A percentile compares a stretch with the other conserved stretches of the same genome.
Evolutionary conservation across 2,329 filamentous ascomycete genomes (phyloP).

Genomic region (Raffaelea arxii): DNA sequence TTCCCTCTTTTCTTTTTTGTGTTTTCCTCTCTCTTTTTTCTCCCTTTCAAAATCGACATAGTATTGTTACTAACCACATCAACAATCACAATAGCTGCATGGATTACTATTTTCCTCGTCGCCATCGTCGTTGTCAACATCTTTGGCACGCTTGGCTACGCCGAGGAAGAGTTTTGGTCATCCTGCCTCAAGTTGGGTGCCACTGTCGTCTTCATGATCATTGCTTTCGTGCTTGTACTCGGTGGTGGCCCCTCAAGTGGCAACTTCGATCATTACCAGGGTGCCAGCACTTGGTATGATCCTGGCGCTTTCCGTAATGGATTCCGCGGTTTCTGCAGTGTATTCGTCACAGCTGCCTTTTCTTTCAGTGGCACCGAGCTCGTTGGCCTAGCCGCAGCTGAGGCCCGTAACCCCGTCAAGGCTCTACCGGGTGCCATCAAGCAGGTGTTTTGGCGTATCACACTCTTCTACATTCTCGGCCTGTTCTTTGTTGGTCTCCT

Average conservation of each 20-base stretch:
- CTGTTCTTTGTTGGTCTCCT: slow-evolving; percentile 43
- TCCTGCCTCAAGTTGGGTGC: slow-evolving; percentile 47
- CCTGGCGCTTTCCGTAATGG: slow-evolving; percentile 57
- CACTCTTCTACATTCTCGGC: slow-evolving; percentile 43
- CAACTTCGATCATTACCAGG: slow-evolving; percentile 34
- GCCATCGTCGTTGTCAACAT: slow-evolving; percentile 43
- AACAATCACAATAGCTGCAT: slow-evolving; percentile 28
- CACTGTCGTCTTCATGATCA: slow-evolving; percentile 54
- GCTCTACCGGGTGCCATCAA: slow-evolving; percentile 75
- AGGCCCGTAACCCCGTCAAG: slow-evolving; percentile 60
- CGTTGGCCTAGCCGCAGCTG: slow-evolving; percentile 65
- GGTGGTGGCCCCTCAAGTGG: slow-evolving; percentile 48
- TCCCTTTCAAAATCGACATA: neutral
- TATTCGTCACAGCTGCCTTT: slow-evolving; percentile 66
- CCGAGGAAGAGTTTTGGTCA: slow-evolving; percentile 51
- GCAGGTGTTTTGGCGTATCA: slow-evolving; percentile 58
- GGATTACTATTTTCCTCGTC: slow-evolving; percentile 46
- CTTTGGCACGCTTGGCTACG: slow-evolving; percentile 46
- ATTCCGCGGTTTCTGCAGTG: slow-evolving; percentile 64
- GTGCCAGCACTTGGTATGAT: slow-evolving; percentile 39
- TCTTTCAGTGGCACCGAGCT: slow-evolving; percentile 65
- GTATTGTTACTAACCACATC: slow-evolving; percentile 3
- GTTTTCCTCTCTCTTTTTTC: neutral
- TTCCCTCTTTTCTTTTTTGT: neutral
- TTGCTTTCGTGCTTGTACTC: slow-evolving; percentile 46